These are phyloP conservation scores for Zopfochytrium polystomum DNA, from an alignment of 371 early-diverging fungal species.

Conservation along the genomic window DNA sequence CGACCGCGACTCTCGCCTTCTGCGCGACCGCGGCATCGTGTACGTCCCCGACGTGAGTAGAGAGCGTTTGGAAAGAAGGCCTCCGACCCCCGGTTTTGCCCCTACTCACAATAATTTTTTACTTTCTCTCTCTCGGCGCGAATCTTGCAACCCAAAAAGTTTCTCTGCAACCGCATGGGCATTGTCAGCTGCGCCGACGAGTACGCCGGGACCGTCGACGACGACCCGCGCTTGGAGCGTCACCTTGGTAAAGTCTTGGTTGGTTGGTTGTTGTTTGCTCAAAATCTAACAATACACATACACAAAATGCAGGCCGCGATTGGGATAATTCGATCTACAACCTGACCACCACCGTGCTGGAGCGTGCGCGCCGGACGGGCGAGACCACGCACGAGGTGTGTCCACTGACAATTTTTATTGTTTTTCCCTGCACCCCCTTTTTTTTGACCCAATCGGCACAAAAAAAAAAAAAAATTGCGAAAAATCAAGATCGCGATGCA, in stretches of 20 bases:
- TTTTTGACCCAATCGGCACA: too few relatives aligned
- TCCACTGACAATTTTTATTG: too few relatives aligned
- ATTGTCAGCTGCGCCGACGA: slow-evolving; percentile 48
- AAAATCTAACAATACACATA: not conserved
- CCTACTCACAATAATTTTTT: not conserved
- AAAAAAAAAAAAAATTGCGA: too few relatives aligned
- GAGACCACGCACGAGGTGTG: slow-evolving; percentile 36
- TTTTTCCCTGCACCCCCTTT: too few relatives aligned
- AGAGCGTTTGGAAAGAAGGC: too few relatives aligned
- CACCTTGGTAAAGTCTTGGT: slow-evolving; percentile 33
- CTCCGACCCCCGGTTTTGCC: too few relatives aligned
- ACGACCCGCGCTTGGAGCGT: slow-evolving; percentile 37
- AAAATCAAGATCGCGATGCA: too few relatives aligned
- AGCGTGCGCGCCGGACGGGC: slow-evolving; percentile 16
- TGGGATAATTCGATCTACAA: slow-evolving; percentile 41
- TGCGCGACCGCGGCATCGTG: slow-evolving; percentile 29
- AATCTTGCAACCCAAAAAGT: too few relatives aligned
- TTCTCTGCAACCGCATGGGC: slow-evolving; percentile 49
- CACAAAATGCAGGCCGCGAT: slow-evolving; percentile 12
- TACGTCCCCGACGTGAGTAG: slow-evolving; percentile 43
- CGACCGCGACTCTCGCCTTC: slow-evolving; percentile 28
- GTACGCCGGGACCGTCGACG: slow-evolving; percentile 30
- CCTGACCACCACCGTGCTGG: slow-evolving; percentile 23
- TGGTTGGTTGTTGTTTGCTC: not conserved
- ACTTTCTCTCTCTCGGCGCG: slow-evolving; percentile 3